These are phyloP conservation scores for thale cress (Arabidopsis thaliana) DNA, from an alignment of 345 rosid genomes.

Conservation along the genomic window TAIR10.1 NC_003070.9:9879001-9879500, in stretches of 20 bases:
- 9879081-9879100: slow-evolving; percentile 7
- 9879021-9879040: slow-evolving; percentile 29
- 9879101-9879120: slow-evolving; percentile 36
- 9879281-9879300: slow-evolving; percentile 43
- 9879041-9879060: slow-evolving; percentile 19
- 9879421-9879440: slow-evolving; percentile 20
- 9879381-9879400: slow-evolving; percentile 26
- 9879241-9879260: slow-evolving; percentile 43
- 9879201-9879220: slow-evolving; percentile 44
- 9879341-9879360: slow-evolving; percentile 1
- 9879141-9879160: slow-evolving; percentile 31
- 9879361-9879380: neutral
- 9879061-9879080: neutral
- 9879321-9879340: slow-evolving; percentile 58
- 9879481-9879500: neutral
- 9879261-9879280: slow-evolving; percentile 42
- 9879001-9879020: slow-evolving; percentile 25
- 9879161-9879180: slow-evolving; percentile 15
- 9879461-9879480: slow-evolving; percentile 4
- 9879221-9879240: slow-evolving; percentile 40
- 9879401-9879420: slow-evolving; percentile 44
- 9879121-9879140: slow-evolving; percentile 31
- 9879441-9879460: slow-evolving; percentile 10
- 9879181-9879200: slow-evolving; percentile 29
- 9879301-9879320: slow-evolving; percentile 71